Evolutionary conservation across 148 eudicot genomes (phyloP).

Genomic region (Linanthus parryae): DNA sequence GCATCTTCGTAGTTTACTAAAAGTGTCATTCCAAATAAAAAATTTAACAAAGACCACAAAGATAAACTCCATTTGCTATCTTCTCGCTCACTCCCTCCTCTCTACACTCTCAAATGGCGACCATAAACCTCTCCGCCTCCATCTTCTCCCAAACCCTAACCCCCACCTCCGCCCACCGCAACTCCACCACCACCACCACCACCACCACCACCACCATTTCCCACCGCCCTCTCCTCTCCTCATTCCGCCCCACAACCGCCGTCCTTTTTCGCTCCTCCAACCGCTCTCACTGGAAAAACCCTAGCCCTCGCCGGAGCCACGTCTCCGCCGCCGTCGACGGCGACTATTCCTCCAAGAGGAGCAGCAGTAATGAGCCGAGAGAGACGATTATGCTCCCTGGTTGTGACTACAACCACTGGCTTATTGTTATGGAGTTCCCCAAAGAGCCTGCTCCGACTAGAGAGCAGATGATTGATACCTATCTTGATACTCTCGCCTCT

Average conservation of each 20-base stretch:
- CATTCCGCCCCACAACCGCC: background rate
- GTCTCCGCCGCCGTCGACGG: constrained; percentile 11
- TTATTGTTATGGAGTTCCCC: constrained; percentile 95
- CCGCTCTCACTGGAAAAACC: background rate
- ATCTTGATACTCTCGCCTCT: constrained; percentile 67
- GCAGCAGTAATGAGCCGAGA: constrained; percentile 44
- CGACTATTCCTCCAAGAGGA: constrained; percentile 40
- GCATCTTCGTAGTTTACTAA: too few species aligned
- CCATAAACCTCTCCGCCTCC: constrained; percentile 2
- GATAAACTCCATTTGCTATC: too few species aligned
- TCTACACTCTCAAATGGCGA: background rate
- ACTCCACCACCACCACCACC: background rate
- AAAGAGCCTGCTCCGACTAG: constrained; percentile 89
- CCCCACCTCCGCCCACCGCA: background rate
- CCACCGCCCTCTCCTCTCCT: too few species aligned
- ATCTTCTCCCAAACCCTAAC: background rate
- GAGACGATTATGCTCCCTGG: constrained; percentile 83
- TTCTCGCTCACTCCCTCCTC: background rate
- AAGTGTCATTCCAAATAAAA: too few species aligned
- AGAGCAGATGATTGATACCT: constrained; percentile 92
- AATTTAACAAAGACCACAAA: too few species aligned
- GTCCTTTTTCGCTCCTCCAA: background rate
- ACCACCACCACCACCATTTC: background rate
- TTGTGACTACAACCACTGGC: constrained; percentile 93
- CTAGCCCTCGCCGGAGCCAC: background rate